A percentile compares a stretch with the other conserved stretches of the same genome.
These are phyloP conservation scores for Begonia loranthoides DNA, from an alignment of 306 rosid species.

Conservation along the genomic window DNA sequence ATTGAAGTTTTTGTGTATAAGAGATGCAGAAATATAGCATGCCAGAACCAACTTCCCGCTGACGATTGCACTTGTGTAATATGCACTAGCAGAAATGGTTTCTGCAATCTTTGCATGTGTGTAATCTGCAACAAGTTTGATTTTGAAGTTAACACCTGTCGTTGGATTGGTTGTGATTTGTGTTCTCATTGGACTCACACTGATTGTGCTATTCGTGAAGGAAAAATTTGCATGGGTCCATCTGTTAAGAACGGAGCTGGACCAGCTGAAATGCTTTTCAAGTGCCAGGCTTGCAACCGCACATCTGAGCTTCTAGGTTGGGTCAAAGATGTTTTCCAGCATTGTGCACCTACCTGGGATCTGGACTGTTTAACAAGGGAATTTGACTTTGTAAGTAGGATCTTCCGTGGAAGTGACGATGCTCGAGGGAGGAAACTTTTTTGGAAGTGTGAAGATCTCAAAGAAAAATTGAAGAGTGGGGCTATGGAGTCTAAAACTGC, in stretches of 20 bases:
- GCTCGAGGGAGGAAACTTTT: constrained; percentile 69
- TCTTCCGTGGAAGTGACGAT: constrained; percentile 81
- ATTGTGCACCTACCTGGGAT: constrained; percentile 90
- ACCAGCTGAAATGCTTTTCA: constrained; percentile 84
- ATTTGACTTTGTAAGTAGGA: constrained; percentile 89
- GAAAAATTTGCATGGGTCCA: constrained; percentile 69
- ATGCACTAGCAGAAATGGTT: constrained; percentile 72
- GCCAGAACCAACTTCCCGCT: constrained; percentile 90
- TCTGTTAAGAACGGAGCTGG: constrained; percentile 58
- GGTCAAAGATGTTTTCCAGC: constrained; percentile 97
- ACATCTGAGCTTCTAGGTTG: constrained; percentile 95
- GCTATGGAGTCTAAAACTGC: constrained; percentile 51
- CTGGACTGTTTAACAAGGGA: constrained; percentile 75
- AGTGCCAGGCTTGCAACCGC: constrained; percentile 86
- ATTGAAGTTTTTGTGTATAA: constrained; percentile 81
- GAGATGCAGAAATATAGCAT: constrained; percentile 90
- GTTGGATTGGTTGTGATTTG: constrained; percentile 95
- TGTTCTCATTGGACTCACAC: constrained; percentile 99
- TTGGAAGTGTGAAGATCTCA: constrained; percentile 79
- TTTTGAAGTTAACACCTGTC: constrained; percentile 95
- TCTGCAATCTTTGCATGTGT: constrained; percentile 99
- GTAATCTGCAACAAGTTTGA: constrained; percentile 95
- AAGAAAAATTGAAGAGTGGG: constrained; percentile 56
- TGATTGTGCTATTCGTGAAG: constrained; percentile 93
- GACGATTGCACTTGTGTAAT: constrained; percentile 90